A percentile compares a stretch with the other conserved stretches of the same genome.
Evolutionary conservation across 1,284 basidiomycete species (phyloP).

Genomic region (Lentinus polychrous): DNA sequence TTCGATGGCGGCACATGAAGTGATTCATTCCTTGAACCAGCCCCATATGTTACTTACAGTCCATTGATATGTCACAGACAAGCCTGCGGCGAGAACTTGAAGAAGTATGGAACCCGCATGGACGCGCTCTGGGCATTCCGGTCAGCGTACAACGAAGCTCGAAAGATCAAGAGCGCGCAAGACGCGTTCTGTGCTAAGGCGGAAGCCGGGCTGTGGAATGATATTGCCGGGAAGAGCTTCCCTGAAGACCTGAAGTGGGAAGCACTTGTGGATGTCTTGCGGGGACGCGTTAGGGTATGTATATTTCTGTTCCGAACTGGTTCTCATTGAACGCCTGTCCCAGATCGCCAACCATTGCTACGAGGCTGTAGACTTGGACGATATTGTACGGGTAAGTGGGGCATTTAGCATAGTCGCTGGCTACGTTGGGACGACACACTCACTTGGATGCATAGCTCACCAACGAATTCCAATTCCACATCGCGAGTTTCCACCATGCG

Average conservation of each 20-base stretch:
- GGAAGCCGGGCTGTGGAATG: constrained; percentile 51
- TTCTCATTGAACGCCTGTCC: no score
- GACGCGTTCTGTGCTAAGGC: constrained; percentile 65
- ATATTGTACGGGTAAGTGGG: constrained; percentile 52
- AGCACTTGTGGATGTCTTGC: constrained; percentile 79
- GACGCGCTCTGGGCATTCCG: constrained; percentile 59
- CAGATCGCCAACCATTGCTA: constrained; percentile 73
- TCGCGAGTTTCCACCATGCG: constrained; percentile 83
- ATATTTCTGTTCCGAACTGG: neutral
- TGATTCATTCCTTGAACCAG: constrained; percentile 9
- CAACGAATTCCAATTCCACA: constrained; percentile 76
- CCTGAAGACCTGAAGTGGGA: constrained; percentile 82
- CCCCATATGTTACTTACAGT: neutral
- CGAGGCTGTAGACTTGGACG: constrained; percentile 33
- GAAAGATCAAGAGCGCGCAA: constrained; percentile 67
- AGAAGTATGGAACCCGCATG: constrained; percentile 42
- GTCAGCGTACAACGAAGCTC: constrained; percentile 60
- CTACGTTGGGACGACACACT: neutral
- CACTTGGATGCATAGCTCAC: constrained; percentile 37
- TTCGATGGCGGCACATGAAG: constrained; percentile 43
- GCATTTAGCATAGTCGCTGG: constrained; percentile 17
- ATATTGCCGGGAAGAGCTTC: constrained; percentile 47
- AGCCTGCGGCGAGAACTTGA: constrained; percentile 51
- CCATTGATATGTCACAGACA: constrained; percentile 42
- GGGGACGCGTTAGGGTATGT: constrained; percentile 66